Evolutionary conservation across 169 alveolate genomes (phyloP).

Genomic region (Cryptosporidium xiaoi): DNA sequence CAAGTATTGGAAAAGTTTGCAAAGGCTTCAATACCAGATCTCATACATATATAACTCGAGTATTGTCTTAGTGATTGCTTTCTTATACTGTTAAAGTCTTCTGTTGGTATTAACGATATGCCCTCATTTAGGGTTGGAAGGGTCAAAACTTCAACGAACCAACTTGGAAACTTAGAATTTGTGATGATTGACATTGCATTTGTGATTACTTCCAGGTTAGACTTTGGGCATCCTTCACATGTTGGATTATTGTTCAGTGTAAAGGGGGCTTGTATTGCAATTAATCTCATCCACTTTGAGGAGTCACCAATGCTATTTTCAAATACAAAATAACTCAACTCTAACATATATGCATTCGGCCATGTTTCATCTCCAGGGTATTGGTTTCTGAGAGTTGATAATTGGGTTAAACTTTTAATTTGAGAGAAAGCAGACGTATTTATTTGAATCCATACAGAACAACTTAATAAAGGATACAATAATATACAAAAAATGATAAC

Average conservation of each 20-base stretch:
- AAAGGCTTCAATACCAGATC: slow-evolving; percentile 58
- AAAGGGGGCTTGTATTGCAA: slow-evolving; percentile 68
- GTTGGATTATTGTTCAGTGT: slow-evolving; percentile 65
- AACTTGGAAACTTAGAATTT: slow-evolving; percentile 50
- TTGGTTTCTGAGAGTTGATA: slow-evolving; percentile 39
- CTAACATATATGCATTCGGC: slow-evolving; percentile 70
- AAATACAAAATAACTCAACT: slow-evolving; percentile 30
- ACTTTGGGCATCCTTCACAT: slow-evolving; percentile 71
- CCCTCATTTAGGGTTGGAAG: slow-evolving; percentile 56
- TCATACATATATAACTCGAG: slow-evolving; percentile 61
- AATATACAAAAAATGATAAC: slow-evolving; percentile 3
- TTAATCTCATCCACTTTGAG: slow-evolving; percentile 65
- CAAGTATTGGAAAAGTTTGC: slow-evolving; percentile 18
- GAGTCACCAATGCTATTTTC: slow-evolving; percentile 64
- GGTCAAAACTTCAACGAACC: slow-evolving; percentile 56
- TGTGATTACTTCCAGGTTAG: slow-evolving; percentile 52
- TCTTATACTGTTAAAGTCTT: slow-evolving; percentile 43
- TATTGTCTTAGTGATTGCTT: slow-evolving; percentile 52
- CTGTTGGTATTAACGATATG: slow-evolving; percentile 55
- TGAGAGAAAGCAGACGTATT: slow-evolving; percentile 54
- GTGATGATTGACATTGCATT: slow-evolving; percentile 70
- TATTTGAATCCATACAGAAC: slow-evolving; percentile 63
- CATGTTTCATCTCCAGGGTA: slow-evolving; percentile 73
- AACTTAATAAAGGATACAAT: slow-evolving; percentile 42
- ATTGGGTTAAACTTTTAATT: slow-evolving; percentile 30